Evolutionary conservation across 805 yeast genomes (phyloP).

Genomic region (Metschnikowia aberdeeniae): DNA sequence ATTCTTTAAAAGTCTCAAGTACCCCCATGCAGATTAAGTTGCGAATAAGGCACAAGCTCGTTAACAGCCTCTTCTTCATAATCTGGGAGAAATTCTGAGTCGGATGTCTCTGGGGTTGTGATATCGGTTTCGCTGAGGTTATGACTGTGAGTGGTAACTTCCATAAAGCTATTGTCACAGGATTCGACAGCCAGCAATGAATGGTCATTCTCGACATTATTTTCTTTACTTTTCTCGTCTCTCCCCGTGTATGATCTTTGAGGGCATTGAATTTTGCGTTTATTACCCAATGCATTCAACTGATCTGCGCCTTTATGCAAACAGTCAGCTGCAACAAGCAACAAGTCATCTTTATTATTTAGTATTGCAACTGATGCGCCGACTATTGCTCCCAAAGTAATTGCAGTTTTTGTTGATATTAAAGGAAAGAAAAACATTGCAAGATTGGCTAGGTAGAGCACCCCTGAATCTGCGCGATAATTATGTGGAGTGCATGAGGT

Average conservation of each 20-base stretch:
- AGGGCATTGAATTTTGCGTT: background rate
- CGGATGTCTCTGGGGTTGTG: too few species aligned
- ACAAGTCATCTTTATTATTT: constrained; percentile 2
- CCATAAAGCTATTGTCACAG: too few species aligned
- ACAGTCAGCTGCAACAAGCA: background rate
- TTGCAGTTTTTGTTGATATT: background rate
- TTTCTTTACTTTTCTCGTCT: too few species aligned
- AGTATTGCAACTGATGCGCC: constrained; percentile 1
- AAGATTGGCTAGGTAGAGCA: background rate
- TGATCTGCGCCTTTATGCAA: constrained; percentile 1
- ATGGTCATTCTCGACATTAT: too few species aligned
- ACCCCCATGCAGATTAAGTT: too few species aligned
- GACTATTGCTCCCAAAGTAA: background rate
- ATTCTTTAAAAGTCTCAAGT: too few species aligned
- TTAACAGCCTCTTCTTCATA: too few species aligned
- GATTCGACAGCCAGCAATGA: too few species aligned
- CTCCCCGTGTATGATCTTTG: background rate
- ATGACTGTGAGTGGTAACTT: too few species aligned
- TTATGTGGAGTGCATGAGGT: constrained; percentile 1
- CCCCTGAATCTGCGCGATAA: background rate
- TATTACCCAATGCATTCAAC: background rate
- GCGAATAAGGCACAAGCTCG: too few species aligned
- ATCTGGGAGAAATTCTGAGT: too few species aligned
- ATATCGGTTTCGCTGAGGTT: too few species aligned
- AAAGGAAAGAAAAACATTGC: background rate